Conservation (phyloP, 495 filamentous ascomycete genomes). For the Neurospora sp. region DNA sequence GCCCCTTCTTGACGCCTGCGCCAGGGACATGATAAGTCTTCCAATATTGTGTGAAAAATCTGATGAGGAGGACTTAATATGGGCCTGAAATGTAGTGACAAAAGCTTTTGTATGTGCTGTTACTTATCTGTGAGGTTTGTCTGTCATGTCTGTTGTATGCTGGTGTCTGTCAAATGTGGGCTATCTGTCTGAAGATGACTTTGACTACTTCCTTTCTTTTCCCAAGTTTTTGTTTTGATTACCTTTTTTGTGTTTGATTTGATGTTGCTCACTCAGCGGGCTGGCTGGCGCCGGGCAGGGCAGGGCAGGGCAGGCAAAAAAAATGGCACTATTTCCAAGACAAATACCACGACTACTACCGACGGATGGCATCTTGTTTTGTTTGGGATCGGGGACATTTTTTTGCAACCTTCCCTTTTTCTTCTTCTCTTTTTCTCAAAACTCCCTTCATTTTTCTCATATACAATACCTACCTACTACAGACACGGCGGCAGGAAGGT, state of each 20-base stretch:
- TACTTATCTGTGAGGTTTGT: not conserved
- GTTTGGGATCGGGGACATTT: not conserved
- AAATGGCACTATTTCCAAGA: not conserved
- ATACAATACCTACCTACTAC: not conserved
- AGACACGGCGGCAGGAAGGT: not conserved
- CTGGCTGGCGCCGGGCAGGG: not conserved
- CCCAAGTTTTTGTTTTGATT: not conserved
- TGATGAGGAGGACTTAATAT: not conserved
- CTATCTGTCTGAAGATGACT: not conserved
- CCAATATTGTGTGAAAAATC: not conserved
- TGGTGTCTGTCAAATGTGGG: not conserved
- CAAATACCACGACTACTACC: not conserved
- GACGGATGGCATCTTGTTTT: not conserved
- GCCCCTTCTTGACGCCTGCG: conserved; percentile 62
- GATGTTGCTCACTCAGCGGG: not conserved
- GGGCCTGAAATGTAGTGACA: not conserved
- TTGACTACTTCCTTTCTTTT: not conserved
- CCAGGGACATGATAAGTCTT: conserved; percentile 26
- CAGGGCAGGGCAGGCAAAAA: not conserved
- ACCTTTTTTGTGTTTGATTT: not conserved
- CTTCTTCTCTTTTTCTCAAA: not conserved
- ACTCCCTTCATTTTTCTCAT: not conserved
- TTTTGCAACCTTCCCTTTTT: not conserved
- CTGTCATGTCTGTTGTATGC: not conserved
- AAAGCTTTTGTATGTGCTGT: not conserved